A percentile compares a stretch with the other conserved stretches of the same genome.
Conservation (phyloP, 371 early-diverging fungal genomes). For the Saksenaea oblongispora region DNA sequence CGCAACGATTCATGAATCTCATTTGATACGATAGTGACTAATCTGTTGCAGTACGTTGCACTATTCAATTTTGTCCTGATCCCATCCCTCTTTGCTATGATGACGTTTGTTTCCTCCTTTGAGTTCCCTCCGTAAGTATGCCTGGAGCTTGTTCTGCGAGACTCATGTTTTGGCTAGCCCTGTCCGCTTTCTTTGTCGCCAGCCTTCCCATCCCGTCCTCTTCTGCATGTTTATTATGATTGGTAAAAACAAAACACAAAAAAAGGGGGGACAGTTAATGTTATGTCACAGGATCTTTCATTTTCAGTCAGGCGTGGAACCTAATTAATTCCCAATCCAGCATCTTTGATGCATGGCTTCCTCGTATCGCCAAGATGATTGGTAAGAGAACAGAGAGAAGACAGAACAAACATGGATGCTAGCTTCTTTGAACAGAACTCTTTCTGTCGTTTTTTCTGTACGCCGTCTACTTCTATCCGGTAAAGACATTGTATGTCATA, state of each 20-base stretch:
- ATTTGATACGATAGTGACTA: neutral
- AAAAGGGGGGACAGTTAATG: neutral
- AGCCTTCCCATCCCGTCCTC: constrained; percentile 40
- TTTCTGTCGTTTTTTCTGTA: constrained; percentile 53
- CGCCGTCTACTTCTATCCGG: constrained; percentile 54
- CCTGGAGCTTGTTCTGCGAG: neutral
- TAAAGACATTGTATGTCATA: constrained; percentile 4
- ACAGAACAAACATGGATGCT: neutral
- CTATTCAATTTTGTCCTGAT: constrained; percentile 40
- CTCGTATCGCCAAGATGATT: constrained; percentile 44
- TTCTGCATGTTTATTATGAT: constrained; percentile 45
- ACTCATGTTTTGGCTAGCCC: constrained; percentile 22
- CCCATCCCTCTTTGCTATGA: constrained; percentile 34
- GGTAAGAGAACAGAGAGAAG: constrained; percentile 21
- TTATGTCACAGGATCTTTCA: constrained; percentile 40
- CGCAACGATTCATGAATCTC: neutral
- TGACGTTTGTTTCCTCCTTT: constrained; percentile 27
- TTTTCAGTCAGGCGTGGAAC: constrained; percentile 54
- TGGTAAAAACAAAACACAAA: constrained; percentile 23
- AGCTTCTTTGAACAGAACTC: constrained; percentile 23
- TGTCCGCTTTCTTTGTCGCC: constrained; percentile 44
- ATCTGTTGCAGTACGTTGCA: constrained; percentile 37
- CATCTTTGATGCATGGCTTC: constrained; percentile 48
- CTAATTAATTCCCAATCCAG: constrained; percentile 43
- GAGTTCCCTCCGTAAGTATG: constrained; percentile 42